Evolutionary conservation across 2,329 filamentous ascomycete species (phyloP), one percentile per base, ranked within the genome.

Genomic region (Bipolaris oryzae): DNA sequence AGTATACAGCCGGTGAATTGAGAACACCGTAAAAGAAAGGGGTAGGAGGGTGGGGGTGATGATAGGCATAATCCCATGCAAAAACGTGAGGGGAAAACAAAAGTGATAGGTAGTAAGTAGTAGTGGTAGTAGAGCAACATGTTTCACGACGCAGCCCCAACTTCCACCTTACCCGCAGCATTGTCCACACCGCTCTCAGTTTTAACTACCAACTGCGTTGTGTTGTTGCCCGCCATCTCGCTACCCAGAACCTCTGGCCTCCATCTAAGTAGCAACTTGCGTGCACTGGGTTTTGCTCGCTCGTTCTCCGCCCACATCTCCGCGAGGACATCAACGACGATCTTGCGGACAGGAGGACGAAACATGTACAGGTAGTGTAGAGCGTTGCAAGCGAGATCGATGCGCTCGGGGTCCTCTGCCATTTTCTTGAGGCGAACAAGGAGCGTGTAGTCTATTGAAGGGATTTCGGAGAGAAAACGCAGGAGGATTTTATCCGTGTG

Each of bases 381-480:
- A 11, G 85, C 79, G 63, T 83, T 83, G 18, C 84, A 80, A 23
- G 83, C 84, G 39, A 88, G 78, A 44, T 80, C 80, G 45, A 88
- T 84, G 45, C 86, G 79, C 66, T 89, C 86, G 0, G 86, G 86
- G 71, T 89, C 86, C 63, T 83, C 81, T 0, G 86, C 85, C 55
- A 89, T 78, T 57, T 81, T 84, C 65, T 83, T 83, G 34, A 98
- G 87, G 47, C 90, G 85, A 44, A 87, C 82, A 2, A 98, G 82
- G 59, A 98, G 87, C 10, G 84, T 82, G 33, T 80, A 76, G 58
- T 87, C 91, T 33, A 99, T 81, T 39, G 90, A 88, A 0, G 95
- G 95, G 33, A 99, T 88, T 76, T 99, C 95, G 47, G 92, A 93
- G 42, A 99, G 79, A 72, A 98, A 96, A 34, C 95, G 87, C 25